Evolutionary conservation across 2,329 filamentous ascomycete genomes (phyloP).

Genomic region (Neonectria neomacrospora): DNA sequence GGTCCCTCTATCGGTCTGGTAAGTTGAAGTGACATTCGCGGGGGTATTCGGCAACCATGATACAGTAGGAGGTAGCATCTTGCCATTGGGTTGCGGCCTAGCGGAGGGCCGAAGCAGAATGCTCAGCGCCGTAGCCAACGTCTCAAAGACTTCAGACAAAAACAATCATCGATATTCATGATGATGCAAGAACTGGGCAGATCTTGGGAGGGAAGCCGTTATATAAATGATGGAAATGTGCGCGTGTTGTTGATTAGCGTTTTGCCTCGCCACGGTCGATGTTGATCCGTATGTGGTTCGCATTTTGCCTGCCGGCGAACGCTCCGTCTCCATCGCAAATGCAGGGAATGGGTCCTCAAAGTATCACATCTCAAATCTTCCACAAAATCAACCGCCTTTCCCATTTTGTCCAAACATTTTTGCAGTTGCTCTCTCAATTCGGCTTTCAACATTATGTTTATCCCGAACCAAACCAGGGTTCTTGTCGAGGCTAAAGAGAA

Average conservation of each 20-base stretch:
- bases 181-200: background rate
- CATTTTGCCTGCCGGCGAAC: slow-evolving; percentile 4
- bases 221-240: slow-evolving; percentile 13
- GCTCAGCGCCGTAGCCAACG: background rate
- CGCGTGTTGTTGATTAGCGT: slow-evolving; percentile 16
- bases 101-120: slow-evolving; percentile 7
- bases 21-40: slow-evolving; percentile 5
- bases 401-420: slow-evolving; percentile 9
- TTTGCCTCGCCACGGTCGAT: slow-evolving; percentile 10
- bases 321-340: background rate
- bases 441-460: background rate
- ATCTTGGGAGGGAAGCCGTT: background rate
- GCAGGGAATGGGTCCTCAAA: slow-evolving; percentile 18
- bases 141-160: background rate
- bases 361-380: slow-evolving; percentile 20
- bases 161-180: slow-evolving; percentile 1
- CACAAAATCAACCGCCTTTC: slow-evolving; percentile 6
- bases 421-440: slow-evolving; percentile 1
- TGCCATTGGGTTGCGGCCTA: slow-evolving; percentile 3
- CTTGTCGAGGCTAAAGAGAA: background rate
- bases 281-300: slow-evolving; percentile 12
- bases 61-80: slow-evolving; percentile 1
- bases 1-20: background rate
- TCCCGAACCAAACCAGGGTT: background rate
- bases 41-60: slow-evolving; percentile 7